Conservation (phyloP, 2,329 filamentous ascomycete species). For the Fusarium heterosporum region DNA sequence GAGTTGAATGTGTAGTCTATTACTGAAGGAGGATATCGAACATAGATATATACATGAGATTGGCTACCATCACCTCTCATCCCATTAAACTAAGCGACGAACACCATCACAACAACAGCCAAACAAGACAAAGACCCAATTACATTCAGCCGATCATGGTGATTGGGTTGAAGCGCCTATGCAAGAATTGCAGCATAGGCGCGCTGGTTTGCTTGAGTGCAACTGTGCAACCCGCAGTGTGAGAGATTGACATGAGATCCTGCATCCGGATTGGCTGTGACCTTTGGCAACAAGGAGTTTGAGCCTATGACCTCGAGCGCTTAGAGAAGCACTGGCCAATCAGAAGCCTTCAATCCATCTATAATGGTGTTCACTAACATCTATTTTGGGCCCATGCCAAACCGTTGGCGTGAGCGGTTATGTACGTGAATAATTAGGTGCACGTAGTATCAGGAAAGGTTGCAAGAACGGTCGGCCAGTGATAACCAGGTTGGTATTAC, state of each 20-base stretch:
- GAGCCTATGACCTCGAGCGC: constrained; percentile 37
- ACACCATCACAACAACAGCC: constrained; percentile 14
- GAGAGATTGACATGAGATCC: constrained; percentile 31
- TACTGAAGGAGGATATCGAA: constrained; percentile 11
- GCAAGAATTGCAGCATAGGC: constrained; percentile 44
- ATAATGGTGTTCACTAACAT: constrained; percentile 29
- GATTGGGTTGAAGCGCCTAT: constrained; percentile 42
- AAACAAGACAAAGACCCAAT: constrained; percentile 33
- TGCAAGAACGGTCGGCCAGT: constrained; percentile 8
- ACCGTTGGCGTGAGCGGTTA: constrained; percentile 40
- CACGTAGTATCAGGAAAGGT: constrained; percentile 1
- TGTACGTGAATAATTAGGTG: constrained; percentile 20
- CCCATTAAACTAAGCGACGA: constrained; percentile 24
- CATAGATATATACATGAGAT: constrained; percentile 40
- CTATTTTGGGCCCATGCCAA: constrained; percentile 36
- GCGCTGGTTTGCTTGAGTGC: constrained; percentile 32
- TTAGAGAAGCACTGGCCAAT: constrained; percentile 39
- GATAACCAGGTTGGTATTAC: not conserved
- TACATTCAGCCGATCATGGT: constrained; percentile 15
- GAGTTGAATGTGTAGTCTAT: constrained; percentile 1
- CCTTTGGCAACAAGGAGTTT: constrained; percentile 8
- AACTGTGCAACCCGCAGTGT: constrained; percentile 24
- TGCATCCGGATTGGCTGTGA: constrained; percentile 36
- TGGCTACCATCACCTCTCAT: constrained; percentile 28
- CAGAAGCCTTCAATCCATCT: constrained; percentile 10